These are phyloP conservation scores for Zygosaccharomyces siamensis DNA, from an alignment of 805 yeast genomes.

Conservation along the genomic window DNA sequence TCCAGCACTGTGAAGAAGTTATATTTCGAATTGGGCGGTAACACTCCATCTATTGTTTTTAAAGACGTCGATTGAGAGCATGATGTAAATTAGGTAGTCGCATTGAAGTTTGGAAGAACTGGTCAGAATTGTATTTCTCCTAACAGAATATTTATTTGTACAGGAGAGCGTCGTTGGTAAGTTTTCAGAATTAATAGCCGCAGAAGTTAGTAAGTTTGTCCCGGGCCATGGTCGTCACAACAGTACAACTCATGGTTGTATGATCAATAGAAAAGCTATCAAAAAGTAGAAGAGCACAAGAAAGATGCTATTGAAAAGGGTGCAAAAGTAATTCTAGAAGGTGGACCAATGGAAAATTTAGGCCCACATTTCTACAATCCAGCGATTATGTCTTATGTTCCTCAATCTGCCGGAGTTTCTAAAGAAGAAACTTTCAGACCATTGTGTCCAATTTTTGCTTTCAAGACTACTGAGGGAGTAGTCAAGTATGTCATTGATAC, in stretches of 20 bases:
- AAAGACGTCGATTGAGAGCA: constrained; percentile 54
- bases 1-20: constrained; percentile 55
- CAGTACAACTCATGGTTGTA: constrained; percentile 51
- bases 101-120: constrained; percentile 54
- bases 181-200: constrained; percentile 43
- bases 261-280: constrained; percentile 49
- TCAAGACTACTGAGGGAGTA: constrained; percentile 51
- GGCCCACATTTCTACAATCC: constrained; percentile 54
- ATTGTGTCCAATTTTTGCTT: constrained; percentile 51
- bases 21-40: constrained; percentile 63
- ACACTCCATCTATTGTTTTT: constrained; percentile 60
- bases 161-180: constrained; percentile 48
- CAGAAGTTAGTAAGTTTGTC: constrained; percentile 43
- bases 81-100: constrained; percentile 50
- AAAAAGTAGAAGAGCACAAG: constrained; percentile 49
- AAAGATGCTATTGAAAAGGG: constrained; percentile 52
- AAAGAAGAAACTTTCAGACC: constrained; percentile 66
- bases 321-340: constrained; percentile 46
- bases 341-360: constrained; percentile 47
- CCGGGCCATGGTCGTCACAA: constrained; percentile 54
- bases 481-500: constrained; percentile 50
- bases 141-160: constrained; percentile 54
- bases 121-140: constrained; percentile 69
- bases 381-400: constrained; percentile 48
- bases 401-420: constrained; percentile 46